These are phyloP conservation scores for Sphagnum magellanicum DNA, from an alignment of 228 moss, liverwort and hornwort species.

Conservation along the genomic window DNA sequence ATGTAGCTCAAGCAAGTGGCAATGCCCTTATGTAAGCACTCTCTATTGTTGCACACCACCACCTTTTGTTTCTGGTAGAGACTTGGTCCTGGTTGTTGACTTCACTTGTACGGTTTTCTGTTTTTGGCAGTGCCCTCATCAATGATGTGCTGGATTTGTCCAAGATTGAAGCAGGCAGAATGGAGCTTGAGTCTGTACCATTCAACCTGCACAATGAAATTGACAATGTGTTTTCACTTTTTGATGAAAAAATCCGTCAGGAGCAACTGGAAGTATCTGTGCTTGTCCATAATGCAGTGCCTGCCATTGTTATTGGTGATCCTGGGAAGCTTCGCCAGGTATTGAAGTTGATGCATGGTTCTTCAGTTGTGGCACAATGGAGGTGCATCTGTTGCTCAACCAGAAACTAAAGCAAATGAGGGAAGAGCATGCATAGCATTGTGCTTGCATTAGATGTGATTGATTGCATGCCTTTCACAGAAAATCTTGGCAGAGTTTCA, in stretches of 20 bases:
- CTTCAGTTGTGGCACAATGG: neutral
- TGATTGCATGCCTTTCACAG: neutral
- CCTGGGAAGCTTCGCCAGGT: slow-evolving; percentile 58
- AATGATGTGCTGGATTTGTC: slow-evolving; percentile 85
- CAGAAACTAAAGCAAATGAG: too few relatives aligned
- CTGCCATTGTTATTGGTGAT: slow-evolving; percentile 43
- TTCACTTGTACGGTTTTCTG: neutral
- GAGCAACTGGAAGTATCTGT: slow-evolving; percentile 57
- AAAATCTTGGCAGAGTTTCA: neutral
- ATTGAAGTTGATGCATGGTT: neutral
- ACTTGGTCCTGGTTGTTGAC: too few relatives aligned
- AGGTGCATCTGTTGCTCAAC: neutral
- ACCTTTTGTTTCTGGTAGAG: too few relatives aligned
- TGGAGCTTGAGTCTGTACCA: slow-evolving; percentile 74
- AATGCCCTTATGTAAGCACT: slow-evolving; percentile 43
- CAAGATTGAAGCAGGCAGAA: slow-evolving; percentile 85
- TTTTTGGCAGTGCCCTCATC: slow-evolving; percentile 63
- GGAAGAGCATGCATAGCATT: neutral
- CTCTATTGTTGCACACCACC: neutral
- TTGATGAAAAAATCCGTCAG: slow-evolving; percentile 67
- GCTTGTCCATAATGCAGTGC: slow-evolving; percentile 48
- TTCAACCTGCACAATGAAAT: slow-evolving; percentile 66
- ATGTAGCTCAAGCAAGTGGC: slow-evolving; percentile 58
- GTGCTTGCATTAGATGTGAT: neutral
- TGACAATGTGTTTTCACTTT: slow-evolving; percentile 57